Conservation (phyloP, 345 rosid genomes). For the Camelina neglecta region DNA sequence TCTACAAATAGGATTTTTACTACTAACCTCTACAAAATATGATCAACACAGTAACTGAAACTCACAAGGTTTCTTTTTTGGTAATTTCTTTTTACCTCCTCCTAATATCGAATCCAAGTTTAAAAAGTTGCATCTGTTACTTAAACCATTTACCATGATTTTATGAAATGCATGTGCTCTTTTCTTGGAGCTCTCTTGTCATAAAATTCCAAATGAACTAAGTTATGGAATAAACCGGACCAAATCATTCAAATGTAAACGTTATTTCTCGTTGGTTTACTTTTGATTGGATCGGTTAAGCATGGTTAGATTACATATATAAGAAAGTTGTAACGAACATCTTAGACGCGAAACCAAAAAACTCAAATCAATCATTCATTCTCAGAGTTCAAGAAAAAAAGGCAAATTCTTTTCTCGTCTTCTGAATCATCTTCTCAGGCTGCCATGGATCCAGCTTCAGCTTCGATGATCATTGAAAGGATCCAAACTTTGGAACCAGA, state of each 20-base stretch:
- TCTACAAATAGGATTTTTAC: constrained; percentile 37
- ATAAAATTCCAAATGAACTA: background rate
- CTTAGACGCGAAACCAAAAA: too few species aligned
- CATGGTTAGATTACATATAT: too few species aligned
- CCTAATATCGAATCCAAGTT: background rate
- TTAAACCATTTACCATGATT: background rate
- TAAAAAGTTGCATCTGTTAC: constrained; percentile 7
- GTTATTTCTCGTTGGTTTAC: background rate
- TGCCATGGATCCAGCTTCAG: constrained; percentile 62
- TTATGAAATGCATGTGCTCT: constrained; percentile 8
- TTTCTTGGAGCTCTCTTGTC: background rate
- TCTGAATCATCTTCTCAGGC: constrained; percentile 1
- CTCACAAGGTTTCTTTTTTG: background rate
- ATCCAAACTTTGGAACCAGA: constrained; percentile 73
- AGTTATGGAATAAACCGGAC: background rate
- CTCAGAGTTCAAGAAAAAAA: too few species aligned
- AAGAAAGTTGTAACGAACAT: too few species aligned
- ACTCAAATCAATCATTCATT: too few species aligned
- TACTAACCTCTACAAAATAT: constrained; percentile 20
- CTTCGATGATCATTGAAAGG: constrained; percentile 53
- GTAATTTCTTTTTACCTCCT: background rate
- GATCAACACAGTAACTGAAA: constrained; percentile 22
- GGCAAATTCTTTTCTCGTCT: background rate
- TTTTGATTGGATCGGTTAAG: too few species aligned
- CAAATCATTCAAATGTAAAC: background rate